Conservation (phyloP, 208 protist species). For the Trypanosoma cruzi region DNA sequence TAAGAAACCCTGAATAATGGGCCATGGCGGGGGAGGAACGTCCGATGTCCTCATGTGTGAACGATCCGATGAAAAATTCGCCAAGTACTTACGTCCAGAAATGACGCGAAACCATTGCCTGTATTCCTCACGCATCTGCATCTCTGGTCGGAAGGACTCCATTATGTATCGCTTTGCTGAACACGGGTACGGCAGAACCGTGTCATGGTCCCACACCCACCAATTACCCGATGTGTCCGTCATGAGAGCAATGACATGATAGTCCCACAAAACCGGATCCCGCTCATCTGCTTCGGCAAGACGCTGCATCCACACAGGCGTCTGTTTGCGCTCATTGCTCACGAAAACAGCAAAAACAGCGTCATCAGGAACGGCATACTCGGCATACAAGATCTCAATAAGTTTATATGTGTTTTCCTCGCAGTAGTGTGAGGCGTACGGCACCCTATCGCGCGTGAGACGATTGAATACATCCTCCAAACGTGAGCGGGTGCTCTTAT, state of each 20-base stretch:
- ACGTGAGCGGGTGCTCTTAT: not conserved
- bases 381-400: conserved; percentile 20
- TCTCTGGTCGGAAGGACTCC: conserved; percentile 19
- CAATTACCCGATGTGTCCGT: not conserved
- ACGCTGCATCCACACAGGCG: conserved; percentile 30
- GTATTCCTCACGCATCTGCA: conserved; percentile 4
- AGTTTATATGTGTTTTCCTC: conserved; percentile 35
- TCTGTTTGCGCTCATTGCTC: conserved; percentile 20
- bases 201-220: conserved; percentile 28
- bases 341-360: conserved; percentile 35
- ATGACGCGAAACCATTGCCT: conserved; percentile 25
- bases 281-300: not conserved
- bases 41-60: conserved; percentile 23
- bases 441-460: conserved; percentile 15
- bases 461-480: not conserved
- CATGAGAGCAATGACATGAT: conserved; percentile 29
- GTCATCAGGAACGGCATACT: conserved; percentile 10
- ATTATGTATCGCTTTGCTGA: conserved; percentile 12
- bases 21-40: conserved; percentile 18
- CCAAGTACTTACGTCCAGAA: conserved; percentile 19
- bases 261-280: conserved; percentile 27
- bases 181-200: conserved; percentile 18
- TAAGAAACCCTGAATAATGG: conserved; percentile 15
- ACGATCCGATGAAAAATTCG: conserved; percentile 28
- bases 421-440: conserved; percentile 31